Evolutionary conservation across 106 monocot species (phyloP).

Genomic region (Amphibolis antarctica): DNA sequence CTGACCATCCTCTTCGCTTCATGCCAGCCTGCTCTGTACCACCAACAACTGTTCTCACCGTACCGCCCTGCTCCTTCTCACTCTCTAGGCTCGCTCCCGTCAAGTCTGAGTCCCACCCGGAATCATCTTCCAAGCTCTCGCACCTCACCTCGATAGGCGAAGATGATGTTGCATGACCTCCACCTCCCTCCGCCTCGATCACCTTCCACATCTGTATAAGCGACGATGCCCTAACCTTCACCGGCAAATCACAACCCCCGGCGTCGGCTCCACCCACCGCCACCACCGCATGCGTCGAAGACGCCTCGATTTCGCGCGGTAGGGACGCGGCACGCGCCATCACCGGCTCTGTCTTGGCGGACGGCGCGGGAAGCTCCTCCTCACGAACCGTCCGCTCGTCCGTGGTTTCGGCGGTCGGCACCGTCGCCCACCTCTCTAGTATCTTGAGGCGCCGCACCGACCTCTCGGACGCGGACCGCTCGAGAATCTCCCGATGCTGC

Average conservation of each 20-base stretch:
- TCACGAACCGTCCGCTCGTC: slow-evolving; percentile 1
- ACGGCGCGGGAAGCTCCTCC: slow-evolving; percentile 50
- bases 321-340: slow-evolving; percentile 37
- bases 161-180: background rate
- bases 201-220: slow-evolving; percentile 92
- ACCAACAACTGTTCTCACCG: slow-evolving; percentile 19
- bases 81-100: slow-evolving; percentile 8
- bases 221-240: slow-evolving; percentile 52
- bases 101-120: slow-evolving; percentile 14
- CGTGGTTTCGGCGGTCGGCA: too few species aligned
- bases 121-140: slow-evolving; percentile 13
- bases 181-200: slow-evolving; percentile 47
- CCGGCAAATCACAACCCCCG: slow-evolving; percentile 8
- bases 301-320: slow-evolving; percentile 13
- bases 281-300: background rate
- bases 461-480: background rate
- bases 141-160: slow-evolving; percentile 8
- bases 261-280: background rate
- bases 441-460: background rate
- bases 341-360: slow-evolving; percentile 32
- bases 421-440: too few species aligned
- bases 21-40: background rate
- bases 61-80: slow-evolving; percentile 16
- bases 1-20: background rate
- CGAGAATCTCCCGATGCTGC: background rate